These are phyloP conservation scores for Tothia fuscella DNA, from an alignment of 2,329 filamentous ascomycete genomes.

Conservation along the genomic window DNA sequence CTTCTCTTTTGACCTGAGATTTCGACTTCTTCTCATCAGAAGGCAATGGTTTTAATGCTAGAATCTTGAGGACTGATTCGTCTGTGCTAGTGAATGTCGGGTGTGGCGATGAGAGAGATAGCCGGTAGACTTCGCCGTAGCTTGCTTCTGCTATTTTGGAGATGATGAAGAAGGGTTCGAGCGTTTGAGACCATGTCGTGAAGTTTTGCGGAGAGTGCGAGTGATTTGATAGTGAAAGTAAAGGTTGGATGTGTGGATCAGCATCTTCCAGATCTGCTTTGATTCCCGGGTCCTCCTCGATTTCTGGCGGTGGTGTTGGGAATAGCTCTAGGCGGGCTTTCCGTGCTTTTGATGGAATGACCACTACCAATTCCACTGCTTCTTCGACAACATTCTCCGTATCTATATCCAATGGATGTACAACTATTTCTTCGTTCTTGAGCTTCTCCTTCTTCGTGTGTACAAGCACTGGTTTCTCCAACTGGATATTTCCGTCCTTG, in stretches of 20 bases:
- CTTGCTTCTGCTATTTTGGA: constrained; percentile 54
- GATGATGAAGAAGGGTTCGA: constrained; percentile 31
- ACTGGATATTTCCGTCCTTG: too few species aligned
- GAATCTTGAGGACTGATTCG: constrained; percentile 38
- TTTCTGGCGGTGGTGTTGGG: too few species aligned
- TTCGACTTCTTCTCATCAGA: constrained; percentile 20
- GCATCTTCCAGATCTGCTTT: too few species aligned
- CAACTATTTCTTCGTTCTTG: too few species aligned
- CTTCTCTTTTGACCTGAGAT: constrained; percentile 27
- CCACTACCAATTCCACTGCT: too few species aligned
- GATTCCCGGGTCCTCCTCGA: too few species aligned
- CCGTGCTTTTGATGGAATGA: too few species aligned
- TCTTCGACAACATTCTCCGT: too few species aligned
- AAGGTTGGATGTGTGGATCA: constrained; percentile 6
- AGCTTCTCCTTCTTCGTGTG: too few species aligned
- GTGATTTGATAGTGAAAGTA: constrained; percentile 4
- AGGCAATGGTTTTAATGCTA: constrained; percentile 24
- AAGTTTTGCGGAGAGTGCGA: constrained; percentile 1
- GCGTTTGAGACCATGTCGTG: constrained; percentile 3
- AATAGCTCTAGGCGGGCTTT: too few species aligned
- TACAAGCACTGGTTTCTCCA: too few species aligned
- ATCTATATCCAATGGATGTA: too few species aligned
- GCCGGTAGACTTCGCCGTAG: constrained; percentile 53
- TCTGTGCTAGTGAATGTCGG: constrained; percentile 20
- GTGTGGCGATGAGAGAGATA: constrained; percentile 27